A percentile compares a stretch with the other conserved stretches of the same genome.
Evolutionary conservation across 306 rosid genomes (phyloP).

Genomic region (Trifolium dubium): DNA sequence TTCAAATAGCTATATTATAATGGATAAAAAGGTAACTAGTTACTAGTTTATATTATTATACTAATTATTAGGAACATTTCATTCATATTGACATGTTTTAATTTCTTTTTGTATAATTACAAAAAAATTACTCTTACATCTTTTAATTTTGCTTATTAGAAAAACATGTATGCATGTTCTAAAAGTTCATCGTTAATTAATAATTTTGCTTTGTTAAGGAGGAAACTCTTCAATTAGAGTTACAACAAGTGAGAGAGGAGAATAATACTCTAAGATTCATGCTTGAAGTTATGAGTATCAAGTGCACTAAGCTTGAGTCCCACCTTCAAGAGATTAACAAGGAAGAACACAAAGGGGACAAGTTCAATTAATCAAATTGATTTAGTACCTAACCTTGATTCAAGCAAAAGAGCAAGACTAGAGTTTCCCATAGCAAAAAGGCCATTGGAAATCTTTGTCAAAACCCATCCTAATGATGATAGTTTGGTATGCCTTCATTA

Average conservation of each 20-base stretch:
- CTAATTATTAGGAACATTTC: no score
- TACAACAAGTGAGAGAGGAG: conserved; percentile 57
- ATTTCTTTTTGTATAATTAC: neutral
- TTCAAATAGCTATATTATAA: conserved; percentile 15
- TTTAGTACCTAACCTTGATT: conserved; percentile 9
- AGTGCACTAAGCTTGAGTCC: conserved; percentile 51
- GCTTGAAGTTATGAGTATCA: conserved; percentile 55
- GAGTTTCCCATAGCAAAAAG: conserved; percentile 48
- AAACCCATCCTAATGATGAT: conserved; percentile 57
- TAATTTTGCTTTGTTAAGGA: conserved; percentile 40
- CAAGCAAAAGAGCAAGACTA: conserved; percentile 54
- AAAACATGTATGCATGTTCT: neutral
- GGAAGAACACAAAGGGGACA: conserved; percentile 5
- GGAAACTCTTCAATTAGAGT: conserved; percentile 42
- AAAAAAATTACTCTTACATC: no score
- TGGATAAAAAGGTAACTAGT: conserved; percentile 47
- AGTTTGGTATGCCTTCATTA: conserved; percentile 47
- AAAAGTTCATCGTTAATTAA: neutral
- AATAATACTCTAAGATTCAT: conserved; percentile 55
- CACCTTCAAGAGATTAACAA: conserved; percentile 44
- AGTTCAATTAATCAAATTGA: conserved; percentile 34
- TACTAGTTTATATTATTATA: no score
- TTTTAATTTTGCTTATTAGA: neutral
- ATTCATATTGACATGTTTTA: neutral
- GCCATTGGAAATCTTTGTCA: conserved; percentile 53